phyloP scores from a whole-genome alignment of 176 grass and related monocot species.

The Bolboschoenus planiculmis region DNA sequence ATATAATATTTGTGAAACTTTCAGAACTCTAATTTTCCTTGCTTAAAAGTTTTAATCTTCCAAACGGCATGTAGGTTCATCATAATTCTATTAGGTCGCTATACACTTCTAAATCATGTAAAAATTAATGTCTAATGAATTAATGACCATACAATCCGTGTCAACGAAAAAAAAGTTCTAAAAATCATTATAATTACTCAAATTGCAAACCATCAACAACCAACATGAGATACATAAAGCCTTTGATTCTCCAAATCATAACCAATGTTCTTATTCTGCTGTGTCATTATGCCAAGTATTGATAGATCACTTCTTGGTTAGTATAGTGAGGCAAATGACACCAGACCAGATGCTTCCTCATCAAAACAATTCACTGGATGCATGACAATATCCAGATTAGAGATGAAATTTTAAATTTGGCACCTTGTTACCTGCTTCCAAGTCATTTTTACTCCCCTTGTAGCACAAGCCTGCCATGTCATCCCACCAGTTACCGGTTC shows the following conservation, averaged over 20 bases:
- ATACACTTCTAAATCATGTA: not conserved
- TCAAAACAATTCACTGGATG: slow-evolving; percentile 5
- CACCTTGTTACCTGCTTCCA: not conserved
- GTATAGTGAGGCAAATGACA: slow-evolving; percentile 11
- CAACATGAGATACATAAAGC: not conserved
- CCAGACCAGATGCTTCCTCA: not conserved
- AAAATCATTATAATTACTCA: not conserved
- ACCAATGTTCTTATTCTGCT: slow-evolving; percentile 15
- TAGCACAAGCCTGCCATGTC: slow-evolving; percentile 8
- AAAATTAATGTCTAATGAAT: not conserved
- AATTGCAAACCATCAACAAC: not conserved
- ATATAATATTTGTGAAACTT: no score
- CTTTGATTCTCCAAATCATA: slow-evolving; percentile 27
- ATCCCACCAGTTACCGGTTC: not conserved
- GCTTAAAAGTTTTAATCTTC: not conserved
- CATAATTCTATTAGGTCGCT: not conserved
- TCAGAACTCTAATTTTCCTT: not conserved
- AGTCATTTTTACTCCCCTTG: not conserved
- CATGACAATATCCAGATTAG: not conserved
- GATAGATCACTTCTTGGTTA: not conserved
- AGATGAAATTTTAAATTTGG: slow-evolving; percentile 21
- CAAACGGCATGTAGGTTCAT: not conserved
- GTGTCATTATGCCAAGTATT: slow-evolving; percentile 12
- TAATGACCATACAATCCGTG: not conserved
- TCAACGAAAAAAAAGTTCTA: not conserved